phyloP scores from a whole-genome alignment of 768 basidiomycete genomes.

The Leccinum longicurvipes region DNA sequence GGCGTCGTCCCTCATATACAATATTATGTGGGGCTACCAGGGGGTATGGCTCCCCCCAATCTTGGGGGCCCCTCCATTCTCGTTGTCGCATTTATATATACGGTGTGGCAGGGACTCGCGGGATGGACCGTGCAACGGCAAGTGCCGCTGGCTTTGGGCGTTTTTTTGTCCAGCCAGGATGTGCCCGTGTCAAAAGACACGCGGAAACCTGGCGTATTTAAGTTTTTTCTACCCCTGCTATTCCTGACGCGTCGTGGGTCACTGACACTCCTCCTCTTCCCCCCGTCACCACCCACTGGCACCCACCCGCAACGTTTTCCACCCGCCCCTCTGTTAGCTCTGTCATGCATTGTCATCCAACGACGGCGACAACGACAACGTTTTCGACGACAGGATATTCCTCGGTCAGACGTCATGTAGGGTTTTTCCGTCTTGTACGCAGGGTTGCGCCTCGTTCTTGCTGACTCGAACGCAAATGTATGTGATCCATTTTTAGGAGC shows the following conservation, averaged over 20 bases:
- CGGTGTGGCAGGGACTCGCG: conserved; percentile 20
- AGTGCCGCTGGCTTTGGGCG: conserved; percentile 19
- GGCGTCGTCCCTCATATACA: conserved; percentile 2
- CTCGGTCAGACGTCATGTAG: conserved; percentile 23
- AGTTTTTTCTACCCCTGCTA: conserved; percentile 9
- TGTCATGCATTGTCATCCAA: conserved; percentile 11
- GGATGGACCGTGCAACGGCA: conserved; percentile 8
- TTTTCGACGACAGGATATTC: conserved; percentile 8
- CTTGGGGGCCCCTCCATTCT: conserved; percentile 8
- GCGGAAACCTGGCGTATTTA: conserved; percentile 22
- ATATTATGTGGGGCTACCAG: conserved; percentile 12
- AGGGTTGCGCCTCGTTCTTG: neutral
- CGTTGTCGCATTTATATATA: neutral
- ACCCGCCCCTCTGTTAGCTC: neutral
- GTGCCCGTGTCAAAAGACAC: conserved; percentile 4
- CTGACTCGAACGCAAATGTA: neutral
- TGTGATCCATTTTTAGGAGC: conserved; percentile 15
- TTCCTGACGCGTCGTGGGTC: conserved; percentile 12
- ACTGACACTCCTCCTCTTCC: conserved; percentile 1
- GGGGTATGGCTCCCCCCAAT: conserved; percentile 3
- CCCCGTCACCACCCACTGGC: conserved; percentile 9
- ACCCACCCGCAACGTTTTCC: conserved; percentile 4
- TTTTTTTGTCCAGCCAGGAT: conserved; percentile 3
- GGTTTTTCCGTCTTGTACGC: conserved; percentile 1
- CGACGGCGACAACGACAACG: conserved; percentile 2